Evolutionary conservation across 225 moss, liverwort and hornwort species (phyloP).

Genomic region (Physcomitrium patens): DNA sequence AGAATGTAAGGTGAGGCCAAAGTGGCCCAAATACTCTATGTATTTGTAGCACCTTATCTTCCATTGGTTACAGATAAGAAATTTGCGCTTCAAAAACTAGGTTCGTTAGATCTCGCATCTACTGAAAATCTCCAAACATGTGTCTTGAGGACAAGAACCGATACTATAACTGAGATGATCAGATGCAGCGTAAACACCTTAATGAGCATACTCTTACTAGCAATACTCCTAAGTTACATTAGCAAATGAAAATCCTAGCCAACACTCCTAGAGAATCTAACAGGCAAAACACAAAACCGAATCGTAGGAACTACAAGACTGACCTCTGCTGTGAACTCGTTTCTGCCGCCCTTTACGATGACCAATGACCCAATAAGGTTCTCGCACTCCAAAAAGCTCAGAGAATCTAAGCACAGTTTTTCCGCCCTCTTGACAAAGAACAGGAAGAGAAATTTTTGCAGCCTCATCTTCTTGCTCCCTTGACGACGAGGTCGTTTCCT

Average conservation of each 20-base stretch:
- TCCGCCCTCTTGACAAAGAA: slow-evolving; percentile 95
- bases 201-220: background rate
- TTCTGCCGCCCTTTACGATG: slow-evolving; percentile 77
- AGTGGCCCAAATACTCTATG: slow-evolving; percentile 31
- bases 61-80: slow-evolving; percentile 10
- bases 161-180: slow-evolving; percentile 14
- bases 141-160: slow-evolving; percentile 1
- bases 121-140: slow-evolving; percentile 15
- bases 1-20: slow-evolving; percentile 44
- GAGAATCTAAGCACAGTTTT: slow-evolving; percentile 96
- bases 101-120: background rate
- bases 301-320: slow-evolving; percentile 22
- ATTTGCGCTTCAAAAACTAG: background rate
- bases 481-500: slow-evolving; percentile 68
- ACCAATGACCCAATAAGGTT: slow-evolving; percentile 95
- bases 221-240: no score
- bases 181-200: slow-evolving; percentile 1
- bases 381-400: slow-evolving; percentile 93
- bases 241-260: no score
- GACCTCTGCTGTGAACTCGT: slow-evolving; percentile 71
- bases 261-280: slow-evolving; percentile 6
- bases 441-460: slow-evolving; percentile 77
- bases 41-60: slow-evolving; percentile 20
- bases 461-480: slow-evolving; percentile 71
- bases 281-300: slow-evolving; percentile 14